phyloP scores from a whole-genome alignment of 148 eudicot species.

The Amaranthus cruentus region DNA sequence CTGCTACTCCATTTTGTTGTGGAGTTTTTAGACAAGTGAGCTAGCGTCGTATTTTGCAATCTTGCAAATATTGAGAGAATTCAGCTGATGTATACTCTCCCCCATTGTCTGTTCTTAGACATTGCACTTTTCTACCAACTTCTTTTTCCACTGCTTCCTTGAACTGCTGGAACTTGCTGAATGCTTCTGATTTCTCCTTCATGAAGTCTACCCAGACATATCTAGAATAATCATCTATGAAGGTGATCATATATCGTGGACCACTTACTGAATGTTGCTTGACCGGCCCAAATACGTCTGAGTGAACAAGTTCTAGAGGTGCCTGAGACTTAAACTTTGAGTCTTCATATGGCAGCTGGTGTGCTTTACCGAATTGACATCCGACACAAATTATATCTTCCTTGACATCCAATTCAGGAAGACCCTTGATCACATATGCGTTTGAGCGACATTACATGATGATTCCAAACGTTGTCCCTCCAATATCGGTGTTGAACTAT shows the following conservation, averaged over 20 bases:
- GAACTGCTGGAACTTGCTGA: too few relatives aligned
- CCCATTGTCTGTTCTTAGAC: too few relatives aligned
- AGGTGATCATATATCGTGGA: conserved; percentile 8
- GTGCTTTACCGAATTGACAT: conserved; percentile 8
- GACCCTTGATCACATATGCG: too few relatives aligned
- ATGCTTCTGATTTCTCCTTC: too few relatives aligned
- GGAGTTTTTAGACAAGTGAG: conserved; percentile 13
- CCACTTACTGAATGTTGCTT: conserved; percentile 10
- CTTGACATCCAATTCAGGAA: not conserved
- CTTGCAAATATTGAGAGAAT: not conserved
- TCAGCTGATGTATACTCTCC: too few relatives aligned
- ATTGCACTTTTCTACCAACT: too few relatives aligned
- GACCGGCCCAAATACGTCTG: conserved; percentile 6
- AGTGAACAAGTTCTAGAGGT: conserved; percentile 17
- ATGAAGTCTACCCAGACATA: conserved; percentile 9
- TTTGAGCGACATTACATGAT: conserved; percentile 19
- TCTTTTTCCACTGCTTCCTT: too few relatives aligned
- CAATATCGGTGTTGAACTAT: too few relatives aligned
- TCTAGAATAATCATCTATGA: conserved; percentile 18
- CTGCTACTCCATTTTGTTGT: conserved; percentile 13
- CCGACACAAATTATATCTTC: conserved; percentile 6
- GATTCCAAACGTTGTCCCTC: not conserved
- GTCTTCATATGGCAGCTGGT: conserved; percentile 11
- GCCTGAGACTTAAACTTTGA: conserved; percentile 7
- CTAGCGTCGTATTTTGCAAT: not conserved